Evolutionary conservation across 306 rosid genomes (phyloP).

Genomic region (Echinosophora koreensis): DNA sequence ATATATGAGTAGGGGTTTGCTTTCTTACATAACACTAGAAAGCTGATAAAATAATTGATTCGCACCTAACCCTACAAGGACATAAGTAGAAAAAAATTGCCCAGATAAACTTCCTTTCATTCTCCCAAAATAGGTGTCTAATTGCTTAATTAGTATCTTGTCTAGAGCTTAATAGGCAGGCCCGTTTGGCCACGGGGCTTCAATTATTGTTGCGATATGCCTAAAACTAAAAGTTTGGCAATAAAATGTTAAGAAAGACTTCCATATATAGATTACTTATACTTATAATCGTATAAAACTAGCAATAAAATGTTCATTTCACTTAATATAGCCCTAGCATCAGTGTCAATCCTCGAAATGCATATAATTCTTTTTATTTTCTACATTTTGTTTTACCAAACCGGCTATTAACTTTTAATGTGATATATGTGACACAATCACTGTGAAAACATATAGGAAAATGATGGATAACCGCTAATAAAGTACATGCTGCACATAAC

Average conservation of each 20-base stretch:
- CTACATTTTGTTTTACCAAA: neutral
- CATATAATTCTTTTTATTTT: neutral
- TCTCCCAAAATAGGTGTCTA: neutral
- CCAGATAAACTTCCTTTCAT: neutral
- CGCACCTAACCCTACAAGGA: neutral
- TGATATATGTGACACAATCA: neutral
- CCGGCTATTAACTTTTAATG: neutral
- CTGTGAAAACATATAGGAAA: neutral
- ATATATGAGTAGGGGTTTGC: constrained; percentile 7
- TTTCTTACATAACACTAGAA: constrained; percentile 13
- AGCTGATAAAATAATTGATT: constrained; percentile 15
- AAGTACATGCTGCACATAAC: neutral
- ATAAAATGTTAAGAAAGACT: neutral
- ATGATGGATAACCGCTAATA: neutral
- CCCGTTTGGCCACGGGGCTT: neutral
- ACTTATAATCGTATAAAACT: neutral
- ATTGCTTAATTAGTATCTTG: neutral
- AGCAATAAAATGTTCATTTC: neutral
- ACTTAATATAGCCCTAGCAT: too few relatives aligned
- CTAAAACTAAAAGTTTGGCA: too few relatives aligned
- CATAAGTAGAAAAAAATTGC: neutral
- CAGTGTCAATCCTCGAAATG: neutral
- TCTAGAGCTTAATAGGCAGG: neutral
- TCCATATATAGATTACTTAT: neutral
- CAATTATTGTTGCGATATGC: neutral